Conservation (phyloP, 1,284 basidiomycete species). For the Coniferiporia weirii region DNA sequence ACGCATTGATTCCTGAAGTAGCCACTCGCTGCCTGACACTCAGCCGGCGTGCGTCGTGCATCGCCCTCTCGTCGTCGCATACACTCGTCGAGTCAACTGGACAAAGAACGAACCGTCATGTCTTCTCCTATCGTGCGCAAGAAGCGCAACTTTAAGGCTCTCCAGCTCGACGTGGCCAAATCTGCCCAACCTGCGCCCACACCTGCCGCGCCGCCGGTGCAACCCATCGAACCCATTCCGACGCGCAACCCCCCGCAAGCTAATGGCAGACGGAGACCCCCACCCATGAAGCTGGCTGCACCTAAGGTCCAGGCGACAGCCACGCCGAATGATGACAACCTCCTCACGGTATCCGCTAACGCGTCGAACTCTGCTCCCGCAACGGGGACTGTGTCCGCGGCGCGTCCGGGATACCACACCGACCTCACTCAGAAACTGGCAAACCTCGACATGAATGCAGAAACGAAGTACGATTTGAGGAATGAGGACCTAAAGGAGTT, state of each 20-base stretch:
- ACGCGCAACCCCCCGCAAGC: slow-evolving; percentile 21
- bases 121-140: slow-evolving; percentile 53
- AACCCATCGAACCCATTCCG: slow-evolving; percentile 24
- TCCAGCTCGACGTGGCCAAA: slow-evolving; percentile 53
- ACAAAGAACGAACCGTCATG: slow-evolving; percentile 1
- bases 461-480: slow-evolving; percentile 71
- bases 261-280: slow-evolving; percentile 20
- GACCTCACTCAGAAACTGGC: slow-evolving; percentile 71
- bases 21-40: not conserved
- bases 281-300: slow-evolving; percentile 26
- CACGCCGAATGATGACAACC: slow-evolving; percentile 35
- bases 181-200: slow-evolving; percentile 30
- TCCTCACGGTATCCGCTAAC: slow-evolving; percentile 31
- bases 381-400: slow-evolving; percentile 35
- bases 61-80: not conserved
- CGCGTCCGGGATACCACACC: slow-evolving; percentile 62
- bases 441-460: slow-evolving; percentile 67
- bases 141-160: slow-evolving; percentile 77
- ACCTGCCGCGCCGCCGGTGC: slow-evolving; percentile 36
- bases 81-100: not conserved
- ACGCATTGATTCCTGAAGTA: not conserved
- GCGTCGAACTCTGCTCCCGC: slow-evolving; percentile 38
- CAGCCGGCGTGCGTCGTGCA: not conserved
- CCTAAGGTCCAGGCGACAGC: slow-evolving; percentile 33
- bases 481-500: slow-evolving; percentile 82